phyloP scores from a whole-genome alignment of 805 yeast species.

The Blastobotrys chiropterorum region DNA sequence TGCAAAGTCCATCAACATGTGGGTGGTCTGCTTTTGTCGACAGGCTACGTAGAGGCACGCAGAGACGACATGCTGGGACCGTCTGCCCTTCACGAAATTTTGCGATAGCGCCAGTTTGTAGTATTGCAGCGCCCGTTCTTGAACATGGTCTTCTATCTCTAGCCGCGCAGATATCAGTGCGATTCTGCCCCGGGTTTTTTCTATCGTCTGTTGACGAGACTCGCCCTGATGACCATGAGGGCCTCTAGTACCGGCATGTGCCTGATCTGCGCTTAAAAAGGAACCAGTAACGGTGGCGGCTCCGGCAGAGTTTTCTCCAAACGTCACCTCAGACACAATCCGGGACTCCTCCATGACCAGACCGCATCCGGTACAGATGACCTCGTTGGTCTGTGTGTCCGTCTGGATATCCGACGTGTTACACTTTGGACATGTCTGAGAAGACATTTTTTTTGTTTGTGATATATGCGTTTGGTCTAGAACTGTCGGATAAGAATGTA shows the following conservation, averaged over 20 bases:
- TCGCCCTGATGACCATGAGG: constrained; percentile 46
- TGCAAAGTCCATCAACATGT: constrained; percentile 93
- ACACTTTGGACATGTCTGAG: constrained; percentile 12
- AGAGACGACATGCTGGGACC: constrained; percentile 91
- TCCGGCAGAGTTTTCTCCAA: constrained; percentile 87
- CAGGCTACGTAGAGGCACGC: constrained; percentile 95
- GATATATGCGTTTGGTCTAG: too few relatives aligned
- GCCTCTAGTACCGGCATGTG: constrained; percentile 56
- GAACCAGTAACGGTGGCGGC: constrained; percentile 96
- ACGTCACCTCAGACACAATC: constrained; percentile 91
- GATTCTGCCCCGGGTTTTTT: constrained; percentile 75
- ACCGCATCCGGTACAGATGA: constrained; percentile 81
- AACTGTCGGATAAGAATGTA: too few relatives aligned
- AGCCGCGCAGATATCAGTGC: constrained; percentile 74
- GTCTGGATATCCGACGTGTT: background rate
- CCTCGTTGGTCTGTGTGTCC: constrained; percentile 37
- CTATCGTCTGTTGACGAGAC: constrained; percentile 81
- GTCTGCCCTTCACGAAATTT: constrained; percentile 94
- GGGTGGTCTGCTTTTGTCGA: constrained; percentile 83
- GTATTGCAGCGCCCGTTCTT: constrained; percentile 86
- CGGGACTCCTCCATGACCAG: constrained; percentile 85
- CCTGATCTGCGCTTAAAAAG: constrained; percentile 82
- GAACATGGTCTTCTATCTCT: constrained; percentile 72
- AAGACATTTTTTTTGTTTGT: too few relatives aligned
- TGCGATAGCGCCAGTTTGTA: constrained; percentile 78